A percentile compares a stretch with the other conserved stretches of the same genome.
These are phyloP conservation scores for Uronychia setigera DNA, from an alignment of 73 alveolate genomes.

Conservation along the genomic window DNA sequence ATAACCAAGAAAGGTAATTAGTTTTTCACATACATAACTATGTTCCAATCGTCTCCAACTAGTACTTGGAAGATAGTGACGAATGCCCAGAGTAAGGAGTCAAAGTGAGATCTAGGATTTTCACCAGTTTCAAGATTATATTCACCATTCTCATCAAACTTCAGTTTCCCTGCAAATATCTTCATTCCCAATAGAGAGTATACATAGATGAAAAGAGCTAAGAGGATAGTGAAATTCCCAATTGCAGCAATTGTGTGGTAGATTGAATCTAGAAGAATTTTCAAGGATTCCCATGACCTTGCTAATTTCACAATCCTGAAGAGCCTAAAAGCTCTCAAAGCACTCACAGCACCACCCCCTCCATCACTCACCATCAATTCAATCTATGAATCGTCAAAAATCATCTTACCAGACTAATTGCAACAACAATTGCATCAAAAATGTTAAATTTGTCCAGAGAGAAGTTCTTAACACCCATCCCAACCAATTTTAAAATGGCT, in stretches of 20 bases:
- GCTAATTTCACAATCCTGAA: constrained; percentile 19
- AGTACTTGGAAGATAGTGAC: constrained; percentile 46
- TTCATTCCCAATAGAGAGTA: constrained; percentile 18
- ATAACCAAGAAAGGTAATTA: too few species aligned
- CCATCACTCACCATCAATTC: constrained; percentile 38
- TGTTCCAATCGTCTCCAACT: constrained; percentile 63
- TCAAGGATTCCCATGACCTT: constrained; percentile 10
- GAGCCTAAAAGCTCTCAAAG: constrained; percentile 21
- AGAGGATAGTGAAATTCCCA: background rate
- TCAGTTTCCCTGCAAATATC: constrained; percentile 15
- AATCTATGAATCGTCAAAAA: too few species aligned
- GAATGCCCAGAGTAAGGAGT: constrained; percentile 29
- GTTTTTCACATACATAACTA: constrained; percentile 46
- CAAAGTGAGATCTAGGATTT: constrained; percentile 39
- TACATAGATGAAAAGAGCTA: constrained; percentile 8
- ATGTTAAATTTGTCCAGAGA: constrained; percentile 68
- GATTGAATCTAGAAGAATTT: constrained; percentile 29
- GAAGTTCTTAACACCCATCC: constrained; percentile 63
- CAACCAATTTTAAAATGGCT: constrained; percentile 59
- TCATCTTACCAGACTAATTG: constrained; percentile 33
- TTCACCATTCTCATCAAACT: constrained; percentile 7
- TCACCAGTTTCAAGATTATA: constrained; percentile 24
- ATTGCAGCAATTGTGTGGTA: constrained; percentile 12
- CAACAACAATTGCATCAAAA: constrained; percentile 68
- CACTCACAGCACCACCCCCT: constrained; percentile 10